Evolutionary conservation across 1,139 yeast species (phyloP).

Genomic region (Yamadazyma sp.): DNA sequence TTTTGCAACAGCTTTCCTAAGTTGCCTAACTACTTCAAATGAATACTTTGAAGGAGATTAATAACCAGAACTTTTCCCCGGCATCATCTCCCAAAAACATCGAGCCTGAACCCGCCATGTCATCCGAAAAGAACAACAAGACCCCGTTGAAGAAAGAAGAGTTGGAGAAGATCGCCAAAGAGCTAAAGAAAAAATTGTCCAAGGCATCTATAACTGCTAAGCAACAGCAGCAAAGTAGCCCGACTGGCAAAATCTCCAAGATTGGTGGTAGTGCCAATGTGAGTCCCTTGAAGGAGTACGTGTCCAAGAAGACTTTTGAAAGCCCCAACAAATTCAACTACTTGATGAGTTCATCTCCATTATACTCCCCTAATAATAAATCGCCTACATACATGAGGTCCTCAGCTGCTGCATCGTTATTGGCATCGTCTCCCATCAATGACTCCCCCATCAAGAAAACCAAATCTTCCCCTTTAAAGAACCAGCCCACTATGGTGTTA

Average conservation of each 20-base stretch:
- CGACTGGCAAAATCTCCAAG: slow-evolving; percentile 18
- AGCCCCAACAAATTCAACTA: slow-evolving; percentile 15
- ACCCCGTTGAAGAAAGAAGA: slow-evolving; percentile 43
- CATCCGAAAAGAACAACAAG: slow-evolving; percentile 4
- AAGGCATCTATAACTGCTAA: slow-evolving; percentile 49
- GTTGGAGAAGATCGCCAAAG: slow-evolving; percentile 46
- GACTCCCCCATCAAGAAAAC: slow-evolving; percentile 38
- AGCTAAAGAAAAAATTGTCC: slow-evolving; percentile 43
- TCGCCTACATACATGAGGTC: slow-evolving; percentile 45
- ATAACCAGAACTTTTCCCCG: slow-evolving; percentile 3
- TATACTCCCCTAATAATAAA: slow-evolving; percentile 42
- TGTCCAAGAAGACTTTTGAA: slow-evolving; percentile 23
- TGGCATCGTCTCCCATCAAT: slow-evolving; percentile 28
- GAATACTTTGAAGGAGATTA: slow-evolving; percentile 5
- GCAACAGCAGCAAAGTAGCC: slow-evolving; percentile 33
- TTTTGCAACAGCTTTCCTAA: neutral
- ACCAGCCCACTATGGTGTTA: slow-evolving; percentile 39
- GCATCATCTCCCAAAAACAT: slow-evolving; percentile 3
- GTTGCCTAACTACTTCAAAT: neutral
- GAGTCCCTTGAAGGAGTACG: slow-evolving; percentile 33
- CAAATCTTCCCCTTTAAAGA: slow-evolving; percentile 24
- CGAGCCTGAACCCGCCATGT: neutral
- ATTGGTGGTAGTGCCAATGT: slow-evolving; percentile 9
- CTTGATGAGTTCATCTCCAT: slow-evolving; percentile 33
- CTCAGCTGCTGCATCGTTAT: slow-evolving; percentile 34